phyloP scores from a whole-genome alignment of 129 eudicot species.

The Flaveria bidentis region DNA sequence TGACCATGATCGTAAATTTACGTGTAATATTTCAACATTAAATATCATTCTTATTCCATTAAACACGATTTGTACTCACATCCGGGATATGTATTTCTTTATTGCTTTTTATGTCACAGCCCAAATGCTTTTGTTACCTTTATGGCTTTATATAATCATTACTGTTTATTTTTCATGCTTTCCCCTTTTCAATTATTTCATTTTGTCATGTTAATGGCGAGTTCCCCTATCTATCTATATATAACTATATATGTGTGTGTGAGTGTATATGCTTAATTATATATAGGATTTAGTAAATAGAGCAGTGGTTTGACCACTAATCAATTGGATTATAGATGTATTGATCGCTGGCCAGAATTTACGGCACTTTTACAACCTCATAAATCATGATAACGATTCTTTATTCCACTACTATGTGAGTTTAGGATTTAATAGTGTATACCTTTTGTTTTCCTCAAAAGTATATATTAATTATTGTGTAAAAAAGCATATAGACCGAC shows the following conservation, averaged over 20 bases:
- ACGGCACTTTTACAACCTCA: slow-evolving; percentile 34
- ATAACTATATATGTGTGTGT: background rate
- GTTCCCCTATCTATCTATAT: background rate
- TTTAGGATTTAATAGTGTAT: background rate
- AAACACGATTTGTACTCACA: background rate
- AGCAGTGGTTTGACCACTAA: slow-evolving; percentile 37
- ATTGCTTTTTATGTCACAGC: background rate
- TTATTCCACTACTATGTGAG: background rate
- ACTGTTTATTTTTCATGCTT: background rate
- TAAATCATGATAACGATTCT: slow-evolving; percentile 11
- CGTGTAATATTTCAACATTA: background rate
- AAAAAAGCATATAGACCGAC: no score
- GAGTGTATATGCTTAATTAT: no score
- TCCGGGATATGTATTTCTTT: background rate
- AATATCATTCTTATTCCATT: background rate
- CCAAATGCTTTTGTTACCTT: background rate
- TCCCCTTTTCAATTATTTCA: slow-evolving; percentile 1
- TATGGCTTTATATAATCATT: slow-evolving; percentile 2
- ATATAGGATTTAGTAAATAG: slow-evolving; percentile 20
- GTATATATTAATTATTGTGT: background rate
- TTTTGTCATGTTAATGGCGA: background rate
- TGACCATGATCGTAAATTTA: background rate
- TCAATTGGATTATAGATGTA: slow-evolving; percentile 25
- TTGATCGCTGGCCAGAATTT: slow-evolving; percentile 24
- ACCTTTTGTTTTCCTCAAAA: background rate